phyloP scores from a whole-genome alignment of 2,329 filamentous ascomycete genomes.

The Ceratocystis ficicola region DNA sequence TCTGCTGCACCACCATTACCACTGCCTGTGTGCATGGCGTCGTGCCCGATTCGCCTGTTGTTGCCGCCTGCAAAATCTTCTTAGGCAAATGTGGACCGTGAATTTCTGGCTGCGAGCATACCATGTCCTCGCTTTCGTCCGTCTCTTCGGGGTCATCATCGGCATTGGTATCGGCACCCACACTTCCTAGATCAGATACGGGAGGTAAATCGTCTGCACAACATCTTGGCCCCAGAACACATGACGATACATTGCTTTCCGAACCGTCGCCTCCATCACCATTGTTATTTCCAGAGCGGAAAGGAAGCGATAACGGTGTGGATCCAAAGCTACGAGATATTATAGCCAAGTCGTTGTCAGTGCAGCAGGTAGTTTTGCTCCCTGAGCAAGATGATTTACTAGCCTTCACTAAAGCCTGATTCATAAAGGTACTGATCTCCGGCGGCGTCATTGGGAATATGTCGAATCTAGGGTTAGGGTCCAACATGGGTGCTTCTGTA shows the following conservation, averaged over 20 bases:
- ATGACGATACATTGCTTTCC: constrained; percentile 4
- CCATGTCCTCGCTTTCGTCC: constrained; percentile 9
- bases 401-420: not conserved
- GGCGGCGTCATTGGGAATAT: not conserved
- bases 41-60: constrained; percentile 23
- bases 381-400: not conserved
- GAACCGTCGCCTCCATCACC: not conserved
- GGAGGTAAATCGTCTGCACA: constrained; percentile 19
- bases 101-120: constrained; percentile 14
- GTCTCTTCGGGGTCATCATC: constrained; percentile 4
- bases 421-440: not conserved
- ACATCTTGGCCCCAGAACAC: constrained; percentile 20
- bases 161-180: not conserved
- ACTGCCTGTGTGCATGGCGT: constrained; percentile 29
- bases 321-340: not conserved
- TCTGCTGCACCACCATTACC: constrained; percentile 28
- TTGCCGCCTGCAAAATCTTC: constrained; percentile 2
- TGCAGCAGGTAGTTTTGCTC: not conserved
- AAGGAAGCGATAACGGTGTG: not conserved
- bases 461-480: not conserved
- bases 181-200: not conserved
- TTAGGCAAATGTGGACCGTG: constrained; percentile 16
- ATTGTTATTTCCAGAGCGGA: not conserved
- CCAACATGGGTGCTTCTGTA: not conserved
- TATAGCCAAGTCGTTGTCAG: constrained; percentile 4